Percentiles rank a stretch among this genome's conserved stretches.
phyloP scores from a whole-genome alignment of 2,329 filamentous ascomycete species.

The Xylariaceae sp. region DNA sequence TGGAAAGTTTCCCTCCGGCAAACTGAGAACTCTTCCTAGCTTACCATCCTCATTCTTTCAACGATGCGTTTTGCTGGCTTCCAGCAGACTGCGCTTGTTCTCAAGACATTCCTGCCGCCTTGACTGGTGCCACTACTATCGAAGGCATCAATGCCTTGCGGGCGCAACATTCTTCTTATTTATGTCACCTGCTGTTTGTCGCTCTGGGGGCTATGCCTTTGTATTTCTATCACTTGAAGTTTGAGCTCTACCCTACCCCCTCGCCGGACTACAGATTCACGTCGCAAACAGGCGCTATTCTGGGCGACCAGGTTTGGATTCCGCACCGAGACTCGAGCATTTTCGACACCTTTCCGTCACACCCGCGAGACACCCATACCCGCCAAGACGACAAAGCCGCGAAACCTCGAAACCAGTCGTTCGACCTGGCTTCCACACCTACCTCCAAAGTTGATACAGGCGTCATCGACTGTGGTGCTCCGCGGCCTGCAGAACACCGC shows the following conservation, averaged over 20 bases:
- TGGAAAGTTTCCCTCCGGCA: no score
- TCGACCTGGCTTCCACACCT: constrained; percentile 15
- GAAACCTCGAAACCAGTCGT: constrained; percentile 8
- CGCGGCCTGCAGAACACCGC: constrained; percentile 33
- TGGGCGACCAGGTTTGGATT: constrained; percentile 44
- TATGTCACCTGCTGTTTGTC: not conserved
- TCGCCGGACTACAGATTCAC: constrained; percentile 30
- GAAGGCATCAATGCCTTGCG: no score
- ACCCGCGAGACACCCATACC: constrained; percentile 34
- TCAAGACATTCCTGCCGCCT: no score
- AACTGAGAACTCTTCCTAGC: no score
- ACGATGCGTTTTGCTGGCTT: no score
- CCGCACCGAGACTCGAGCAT: constrained; percentile 49
- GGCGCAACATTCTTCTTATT: no score
- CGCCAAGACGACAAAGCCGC: constrained; percentile 7
- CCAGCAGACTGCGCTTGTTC: no score
- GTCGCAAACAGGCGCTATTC: constrained; percentile 9
- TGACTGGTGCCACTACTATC: no score
- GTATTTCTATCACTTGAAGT: constrained; percentile 65
- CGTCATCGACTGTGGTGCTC: constrained; percentile 52
- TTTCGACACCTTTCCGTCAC: constrained; percentile 55
- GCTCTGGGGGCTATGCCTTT: constrained; percentile 49
- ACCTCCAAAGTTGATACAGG: constrained; percentile 17
- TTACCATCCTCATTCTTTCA: no score
- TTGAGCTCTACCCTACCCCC: constrained; percentile 59